Conservation (phyloP, 805 yeast genomes). For the Barnettozyma vustinii region DNA sequence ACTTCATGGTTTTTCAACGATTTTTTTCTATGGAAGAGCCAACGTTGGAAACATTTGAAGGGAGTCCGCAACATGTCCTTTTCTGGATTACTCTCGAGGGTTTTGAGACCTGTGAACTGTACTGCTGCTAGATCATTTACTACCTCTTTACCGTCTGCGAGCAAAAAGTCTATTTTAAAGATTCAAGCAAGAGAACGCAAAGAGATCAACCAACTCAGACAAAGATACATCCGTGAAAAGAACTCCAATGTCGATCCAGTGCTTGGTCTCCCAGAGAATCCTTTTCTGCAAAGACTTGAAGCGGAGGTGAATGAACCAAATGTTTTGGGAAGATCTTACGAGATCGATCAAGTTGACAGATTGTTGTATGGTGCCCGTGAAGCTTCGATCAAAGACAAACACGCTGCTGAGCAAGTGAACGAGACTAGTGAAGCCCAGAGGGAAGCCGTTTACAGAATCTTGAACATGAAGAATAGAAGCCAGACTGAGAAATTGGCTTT, state of each 20-base stretch:
- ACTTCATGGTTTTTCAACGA: background rate
- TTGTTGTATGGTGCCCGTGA: constrained; percentile 73
- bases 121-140: constrained; percentile 12
- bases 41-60: background rate
- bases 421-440: constrained; percentile 53
- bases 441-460: constrained; percentile 63
- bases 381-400: constrained; percentile 37
- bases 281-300: constrained; percentile 62
- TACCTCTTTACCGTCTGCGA: constrained; percentile 3
- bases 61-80: constrained; percentile 6
- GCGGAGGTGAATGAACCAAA: constrained; percentile 63
- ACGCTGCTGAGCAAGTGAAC: constrained; percentile 19
- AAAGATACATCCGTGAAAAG: constrained; percentile 22
- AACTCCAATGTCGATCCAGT: constrained; percentile 61
- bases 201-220: constrained; percentile 24
- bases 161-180: constrained; percentile 22
- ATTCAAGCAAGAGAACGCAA: constrained; percentile 22
- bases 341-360: constrained; percentile 63
- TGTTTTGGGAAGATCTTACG: constrained; percentile 55
- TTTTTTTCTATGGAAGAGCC: background rate
- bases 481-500: constrained; percentile 50
- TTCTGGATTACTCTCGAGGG: constrained; percentile 12
- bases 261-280: constrained; percentile 60
- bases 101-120: constrained; percentile 6
- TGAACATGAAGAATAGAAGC: constrained; percentile 67